Evolutionary conservation across 148 eudicot genomes (phyloP), one percentile per base, ranked within the genome.

Genomic region (Chenopodium album): DNA sequence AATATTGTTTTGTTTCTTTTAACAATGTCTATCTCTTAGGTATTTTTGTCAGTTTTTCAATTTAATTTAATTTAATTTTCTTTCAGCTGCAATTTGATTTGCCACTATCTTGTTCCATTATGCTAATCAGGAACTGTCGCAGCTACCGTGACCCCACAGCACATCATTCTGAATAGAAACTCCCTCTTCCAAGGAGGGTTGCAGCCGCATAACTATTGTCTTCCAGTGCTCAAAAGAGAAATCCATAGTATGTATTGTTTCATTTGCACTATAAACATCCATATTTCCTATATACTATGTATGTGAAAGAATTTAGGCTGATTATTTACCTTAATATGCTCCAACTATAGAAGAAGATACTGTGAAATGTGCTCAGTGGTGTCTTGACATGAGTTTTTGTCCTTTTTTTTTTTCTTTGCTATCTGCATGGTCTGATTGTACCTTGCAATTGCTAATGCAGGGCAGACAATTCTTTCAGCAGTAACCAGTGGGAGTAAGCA

Each of bases 191-290:
- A 94, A 87, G 99, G 99, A 79, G 98, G 98, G 60, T 83, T 93
- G 78, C 98, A 85, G 74, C 98, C 98, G 12, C 98, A 95, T 31
- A 89, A 90, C 83, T 95, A 91, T 83, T 95, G 98, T 77, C 98
- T 95, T 82, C 98, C 98, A n/a, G 96, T 95, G 62, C 96, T 95
- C 67, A 95, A 95, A 88, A 88, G 98, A 86, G 98, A 95, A 87
- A 88, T 73, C 73, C 98, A 93, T 71, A 86, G 97, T 95, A 89
- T 46, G 81, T 87, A 63, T 79, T 81, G 1, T 80, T 77, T 66
- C 80, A 69, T 37, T 71, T 3, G 16, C 20, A 19, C 17, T 14
- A 56, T 3, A 3, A 56, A 56, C 19, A 56, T 56, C 22, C 17
- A 14, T 56, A 56, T 56, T 17, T 14, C 5, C 5, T 16, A 56